Percentiles rank a stretch among this genome's conserved stretches.
These are phyloP conservation scores for Sergeia podlipaevii DNA, from an alignment of 208 protist genomes.

Conservation along the genomic window DNA sequence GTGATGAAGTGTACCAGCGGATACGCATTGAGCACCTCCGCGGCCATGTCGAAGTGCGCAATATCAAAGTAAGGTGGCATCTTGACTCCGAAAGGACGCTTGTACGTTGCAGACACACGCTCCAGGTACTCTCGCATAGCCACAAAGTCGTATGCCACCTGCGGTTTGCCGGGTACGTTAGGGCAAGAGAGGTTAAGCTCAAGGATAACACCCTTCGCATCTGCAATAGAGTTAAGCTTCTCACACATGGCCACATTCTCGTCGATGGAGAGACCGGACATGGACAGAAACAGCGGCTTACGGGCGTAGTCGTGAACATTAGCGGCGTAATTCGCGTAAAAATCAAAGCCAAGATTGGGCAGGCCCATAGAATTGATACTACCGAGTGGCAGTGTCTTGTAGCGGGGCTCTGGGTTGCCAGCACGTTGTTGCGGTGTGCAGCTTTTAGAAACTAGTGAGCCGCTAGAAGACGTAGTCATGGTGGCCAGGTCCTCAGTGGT, in stretches of 20 bases:
- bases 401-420: slow-evolving; percentile 84
- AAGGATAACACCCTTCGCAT: slow-evolving; percentile 58
- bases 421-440: slow-evolving; percentile 60
- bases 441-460: slow-evolving; percentile 83
- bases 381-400: slow-evolving; percentile 59
- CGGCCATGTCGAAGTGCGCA: slow-evolving; percentile 83
- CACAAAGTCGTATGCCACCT: slow-evolving; percentile 87
- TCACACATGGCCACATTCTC: slow-evolving; percentile 75
- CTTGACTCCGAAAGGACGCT: slow-evolving; percentile 84
- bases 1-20: slow-evolving; percentile 79
- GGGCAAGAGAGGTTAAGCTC: slow-evolving; percentile 90
- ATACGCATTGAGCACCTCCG: slow-evolving; percentile 78
- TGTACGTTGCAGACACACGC: slow-evolving; percentile 54
- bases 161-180: slow-evolving; percentile 87
- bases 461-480: slow-evolving; percentile 57
- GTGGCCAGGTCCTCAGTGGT: slow-evolving; percentile 46
- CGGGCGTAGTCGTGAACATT: slow-evolving; percentile 47
- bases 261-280: slow-evolving; percentile 73
- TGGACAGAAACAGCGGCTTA: slow-evolving; percentile 85
- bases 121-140: slow-evolving; percentile 63
- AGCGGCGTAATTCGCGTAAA: slow-evolving; percentile 60
- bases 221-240: slow-evolving; percentile 40
- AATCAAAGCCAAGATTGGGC: slow-evolving; percentile 82
- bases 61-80: slow-evolving; percentile 91
- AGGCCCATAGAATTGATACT: slow-evolving; percentile 90